Conservation (phyloP, 2,329 filamentous ascomycete species). For the Alternaria consortialis region DNA sequence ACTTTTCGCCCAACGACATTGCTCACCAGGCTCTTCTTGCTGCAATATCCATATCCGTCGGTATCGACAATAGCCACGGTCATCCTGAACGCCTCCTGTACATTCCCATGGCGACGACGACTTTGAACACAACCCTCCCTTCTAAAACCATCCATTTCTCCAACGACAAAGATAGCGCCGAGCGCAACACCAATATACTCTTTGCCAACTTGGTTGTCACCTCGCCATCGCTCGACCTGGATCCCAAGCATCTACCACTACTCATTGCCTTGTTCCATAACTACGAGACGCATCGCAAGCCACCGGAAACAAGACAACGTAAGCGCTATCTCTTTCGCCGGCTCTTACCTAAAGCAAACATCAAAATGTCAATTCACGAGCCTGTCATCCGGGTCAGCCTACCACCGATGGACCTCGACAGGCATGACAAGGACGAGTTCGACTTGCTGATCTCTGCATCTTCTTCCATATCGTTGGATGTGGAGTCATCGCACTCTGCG, state of each 20-base stretch:
- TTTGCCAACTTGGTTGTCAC: conserved; percentile 97
- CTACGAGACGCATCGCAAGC: conserved; percentile 36
- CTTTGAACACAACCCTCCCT: conserved; percentile 89
- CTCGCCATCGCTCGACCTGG: conserved; percentile 91
- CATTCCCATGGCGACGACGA: conserved; percentile 96
- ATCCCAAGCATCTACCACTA: conserved; percentile 89
- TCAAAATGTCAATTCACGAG: conserved; percentile 97
- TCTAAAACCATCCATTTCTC: conserved; percentile 90
- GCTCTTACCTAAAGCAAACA: conserved; percentile 89
- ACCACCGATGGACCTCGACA: conserved; percentile 72
- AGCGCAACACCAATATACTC: conserved; percentile 93
- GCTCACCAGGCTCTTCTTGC: conserved; percentile 94
- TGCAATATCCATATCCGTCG: conserved; percentile 90
- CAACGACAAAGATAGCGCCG: conserved; percentile 73
- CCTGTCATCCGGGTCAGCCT: conserved; percentile 90
- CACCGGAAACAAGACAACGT: conserved; percentile 36
- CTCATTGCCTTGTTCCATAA: conserved; percentile 78
- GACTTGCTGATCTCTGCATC: conserved; percentile 95
- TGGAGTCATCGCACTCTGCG: conserved; percentile 93
- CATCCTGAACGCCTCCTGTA: conserved; percentile 89
- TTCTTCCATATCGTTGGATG: conserved; percentile 89
- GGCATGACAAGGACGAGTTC: conserved; percentile 77
- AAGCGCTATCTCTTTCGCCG: conserved; percentile 78
- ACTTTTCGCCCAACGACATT: conserved; percentile 90
- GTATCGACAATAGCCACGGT: conserved; percentile 87